Percentiles rank a stretch among this genome's conserved stretches.
Conservation (phyloP, 768 basidiomycete species). For the Asterophora parasitica region DNA sequence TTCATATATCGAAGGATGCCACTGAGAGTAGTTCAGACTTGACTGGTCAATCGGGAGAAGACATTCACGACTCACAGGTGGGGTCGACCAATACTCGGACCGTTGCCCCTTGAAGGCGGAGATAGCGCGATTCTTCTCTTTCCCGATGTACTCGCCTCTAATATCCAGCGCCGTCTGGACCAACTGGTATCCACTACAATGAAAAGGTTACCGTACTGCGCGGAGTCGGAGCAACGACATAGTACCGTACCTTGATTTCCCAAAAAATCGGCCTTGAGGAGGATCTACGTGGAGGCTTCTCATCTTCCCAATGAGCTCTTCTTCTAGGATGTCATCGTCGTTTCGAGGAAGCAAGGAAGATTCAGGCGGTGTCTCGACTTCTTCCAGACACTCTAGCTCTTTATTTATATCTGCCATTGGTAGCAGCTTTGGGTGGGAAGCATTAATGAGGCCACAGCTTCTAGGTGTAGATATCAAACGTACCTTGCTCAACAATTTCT, state of each 20-base stretch:
- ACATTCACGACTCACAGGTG: not conserved
- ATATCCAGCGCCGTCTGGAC: conserved; percentile 53
- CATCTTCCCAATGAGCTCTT: conserved; percentile 27
- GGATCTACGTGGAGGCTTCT: conserved; percentile 35
- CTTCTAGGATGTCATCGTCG: conserved; percentile 28
- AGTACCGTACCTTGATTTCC: conserved; percentile 35
- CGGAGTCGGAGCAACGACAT: not conserved
- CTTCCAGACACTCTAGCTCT: conserved; percentile 43
- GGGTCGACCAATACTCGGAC: conserved; percentile 44
- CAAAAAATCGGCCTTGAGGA: conserved; percentile 40
- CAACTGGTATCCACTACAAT: conserved; percentile 42
- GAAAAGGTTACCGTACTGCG: not conserved
- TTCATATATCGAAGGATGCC: conserved; percentile 25
- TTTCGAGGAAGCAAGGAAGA: conserved; percentile 28
- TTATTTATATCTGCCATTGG: conserved; percentile 61
- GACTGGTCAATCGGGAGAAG: too few species aligned
- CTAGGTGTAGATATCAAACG: not conserved
- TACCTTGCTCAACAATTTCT: conserved; percentile 53
- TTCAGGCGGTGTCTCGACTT: conserved; percentile 34
- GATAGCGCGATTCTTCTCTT: conserved; percentile 18
- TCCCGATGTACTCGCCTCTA: conserved; percentile 48
- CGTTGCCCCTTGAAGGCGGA: conserved; percentile 28
- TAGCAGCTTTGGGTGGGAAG: conserved; percentile 33
- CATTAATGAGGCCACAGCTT: not conserved
- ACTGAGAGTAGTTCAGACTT: conserved; percentile 20